A percentile compares a stretch with the other conserved stretches of the same genome.
Evolutionary conservation across 2,329 filamentous ascomycete species (phyloP).

Genomic region (Stagonosporopsis rhizophila): DNA sequence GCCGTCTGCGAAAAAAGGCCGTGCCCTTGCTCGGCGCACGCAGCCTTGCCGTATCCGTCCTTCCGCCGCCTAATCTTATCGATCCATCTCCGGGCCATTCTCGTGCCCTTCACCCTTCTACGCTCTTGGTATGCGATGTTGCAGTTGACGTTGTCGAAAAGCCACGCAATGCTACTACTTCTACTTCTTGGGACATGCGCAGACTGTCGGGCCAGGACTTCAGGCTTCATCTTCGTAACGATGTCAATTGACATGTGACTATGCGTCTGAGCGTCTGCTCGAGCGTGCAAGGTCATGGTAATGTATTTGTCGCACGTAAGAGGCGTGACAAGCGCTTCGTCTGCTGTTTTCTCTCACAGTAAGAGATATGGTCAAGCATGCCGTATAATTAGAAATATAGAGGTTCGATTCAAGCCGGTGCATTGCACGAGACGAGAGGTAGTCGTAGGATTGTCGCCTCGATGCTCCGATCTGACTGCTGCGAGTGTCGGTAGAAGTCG

Average conservation of each 20-base stretch:
- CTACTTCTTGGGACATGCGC: neutral
- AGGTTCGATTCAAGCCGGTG: neutral
- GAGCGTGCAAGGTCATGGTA: neutral
- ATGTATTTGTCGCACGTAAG: neutral
- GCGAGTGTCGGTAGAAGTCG: neutral
- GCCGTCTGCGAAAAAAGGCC: conserved; percentile 42
- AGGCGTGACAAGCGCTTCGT: neutral
- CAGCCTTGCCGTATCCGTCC: conserved; percentile 32
- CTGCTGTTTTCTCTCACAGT: neutral
- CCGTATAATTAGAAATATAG: too few relatives aligned
- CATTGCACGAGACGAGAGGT: neutral
- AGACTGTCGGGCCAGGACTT: neutral
- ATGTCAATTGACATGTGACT: conserved; percentile 11
- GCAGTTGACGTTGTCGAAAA: neutral
- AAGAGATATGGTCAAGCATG: neutral
- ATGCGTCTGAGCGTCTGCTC: conserved; percentile 7
- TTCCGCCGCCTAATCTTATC: conserved; percentile 25
- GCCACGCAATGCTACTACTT: neutral
- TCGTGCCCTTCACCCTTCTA: conserved; percentile 9
- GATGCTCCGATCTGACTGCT: too few relatives aligned
- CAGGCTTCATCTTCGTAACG: neutral
- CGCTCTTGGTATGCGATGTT: neutral
- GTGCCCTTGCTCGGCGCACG: conserved; percentile 37
- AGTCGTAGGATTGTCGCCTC: too few relatives aligned
- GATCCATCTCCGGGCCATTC: conserved; percentile 16